Conservation (phyloP, 495 filamentous ascomycete genomes). For the Alectoria sarmentosa region DNA sequence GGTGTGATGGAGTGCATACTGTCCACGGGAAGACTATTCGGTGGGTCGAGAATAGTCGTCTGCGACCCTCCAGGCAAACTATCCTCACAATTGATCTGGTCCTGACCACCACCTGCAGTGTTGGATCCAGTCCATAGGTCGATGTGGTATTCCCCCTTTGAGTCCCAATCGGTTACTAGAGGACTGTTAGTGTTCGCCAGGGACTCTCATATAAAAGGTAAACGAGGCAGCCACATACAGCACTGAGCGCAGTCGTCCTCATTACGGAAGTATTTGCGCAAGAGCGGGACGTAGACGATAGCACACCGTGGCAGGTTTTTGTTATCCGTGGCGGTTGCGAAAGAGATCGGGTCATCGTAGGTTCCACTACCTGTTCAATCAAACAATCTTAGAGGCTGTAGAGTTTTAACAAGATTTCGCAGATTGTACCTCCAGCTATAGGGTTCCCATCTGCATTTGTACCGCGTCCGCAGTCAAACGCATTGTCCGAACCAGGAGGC, state of each 20-base stretch:
- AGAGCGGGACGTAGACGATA: constrained; percentile 38
- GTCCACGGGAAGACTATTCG: constrained; percentile 18
- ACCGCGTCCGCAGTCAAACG: constrained; percentile 33
- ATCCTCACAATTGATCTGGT: constrained; percentile 35
- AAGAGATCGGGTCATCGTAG: constrained; percentile 40
- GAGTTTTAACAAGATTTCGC: constrained; percentile 16
- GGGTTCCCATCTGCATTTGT: constrained; percentile 16
- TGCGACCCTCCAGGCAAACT: constrained; percentile 21
- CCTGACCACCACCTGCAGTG: constrained; percentile 27
- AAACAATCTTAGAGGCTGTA: not conserved
- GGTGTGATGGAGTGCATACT: not conserved
- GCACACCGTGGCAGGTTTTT: constrained; percentile 35
- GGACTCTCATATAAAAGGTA: not conserved
- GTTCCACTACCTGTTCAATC: constrained; percentile 33
- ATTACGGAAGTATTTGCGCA: constrained; percentile 39
- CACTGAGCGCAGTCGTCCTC: constrained; percentile 35
- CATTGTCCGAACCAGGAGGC: constrained; percentile 36
- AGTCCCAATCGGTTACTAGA: constrained; percentile 29
- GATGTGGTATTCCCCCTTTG: constrained; percentile 30
- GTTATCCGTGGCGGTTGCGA: constrained; percentile 37
- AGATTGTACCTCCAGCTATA: constrained; percentile 23
- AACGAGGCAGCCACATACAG: not conserved
- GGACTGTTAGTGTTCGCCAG: not conserved
- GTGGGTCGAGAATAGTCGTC: constrained; percentile 18
- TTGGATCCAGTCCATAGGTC: constrained; percentile 39